phyloP scores from a whole-genome alignment of 2,329 filamentous ascomycete species.

The Leptodontidium sp. region DNA sequence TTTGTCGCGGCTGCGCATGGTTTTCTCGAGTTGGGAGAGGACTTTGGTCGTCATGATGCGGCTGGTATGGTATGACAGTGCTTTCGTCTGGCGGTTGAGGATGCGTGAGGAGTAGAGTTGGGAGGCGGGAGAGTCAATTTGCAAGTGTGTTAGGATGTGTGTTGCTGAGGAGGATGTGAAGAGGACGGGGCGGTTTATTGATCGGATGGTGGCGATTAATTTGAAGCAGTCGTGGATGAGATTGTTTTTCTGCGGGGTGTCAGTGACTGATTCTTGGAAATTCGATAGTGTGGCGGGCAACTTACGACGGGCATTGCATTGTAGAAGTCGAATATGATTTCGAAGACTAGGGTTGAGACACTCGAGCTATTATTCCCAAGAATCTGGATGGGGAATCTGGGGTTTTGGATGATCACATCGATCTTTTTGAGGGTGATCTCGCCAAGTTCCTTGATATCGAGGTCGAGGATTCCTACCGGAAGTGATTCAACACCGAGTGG shows the following conservation, averaged over 20 bases:
- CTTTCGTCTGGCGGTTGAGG: slow-evolving; percentile 35
- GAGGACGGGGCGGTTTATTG: slow-evolving; percentile 22
- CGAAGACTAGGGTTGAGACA: slow-evolving; percentile 13
- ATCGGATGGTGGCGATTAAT: slow-evolving; percentile 24
- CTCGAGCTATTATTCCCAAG: neutral
- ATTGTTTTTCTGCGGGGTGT: neutral
- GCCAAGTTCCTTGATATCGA: neutral
- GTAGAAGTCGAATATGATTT: slow-evolving; percentile 13
- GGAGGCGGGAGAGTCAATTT: neutral
- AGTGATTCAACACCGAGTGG: slow-evolving; percentile 33
- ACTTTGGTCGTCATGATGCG: slow-evolving; percentile 17
- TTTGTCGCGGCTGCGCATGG: slow-evolving; percentile 25
- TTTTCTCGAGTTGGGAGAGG: slow-evolving; percentile 31
- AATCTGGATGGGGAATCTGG: neutral
- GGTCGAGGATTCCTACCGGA: slow-evolving; percentile 28
- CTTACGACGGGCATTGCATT: slow-evolving; percentile 14
- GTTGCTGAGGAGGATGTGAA: slow-evolving; percentile 30
- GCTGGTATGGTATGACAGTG: slow-evolving; percentile 26
- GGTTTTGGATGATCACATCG: slow-evolving; percentile 10
- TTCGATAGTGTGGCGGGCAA: neutral
- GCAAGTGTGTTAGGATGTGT: slow-evolving; percentile 17
- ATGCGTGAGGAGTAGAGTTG: slow-evolving; percentile 33
- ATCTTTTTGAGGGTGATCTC: neutral
- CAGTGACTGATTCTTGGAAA: neutral
- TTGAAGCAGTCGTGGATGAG: slow-evolving; percentile 29